Evolutionary conservation across 2,329 filamentous ascomycete genomes (phyloP), one percentile per base, ranked within the genome.

Genomic region (Colletotrichum lindemuthianum): DNA sequence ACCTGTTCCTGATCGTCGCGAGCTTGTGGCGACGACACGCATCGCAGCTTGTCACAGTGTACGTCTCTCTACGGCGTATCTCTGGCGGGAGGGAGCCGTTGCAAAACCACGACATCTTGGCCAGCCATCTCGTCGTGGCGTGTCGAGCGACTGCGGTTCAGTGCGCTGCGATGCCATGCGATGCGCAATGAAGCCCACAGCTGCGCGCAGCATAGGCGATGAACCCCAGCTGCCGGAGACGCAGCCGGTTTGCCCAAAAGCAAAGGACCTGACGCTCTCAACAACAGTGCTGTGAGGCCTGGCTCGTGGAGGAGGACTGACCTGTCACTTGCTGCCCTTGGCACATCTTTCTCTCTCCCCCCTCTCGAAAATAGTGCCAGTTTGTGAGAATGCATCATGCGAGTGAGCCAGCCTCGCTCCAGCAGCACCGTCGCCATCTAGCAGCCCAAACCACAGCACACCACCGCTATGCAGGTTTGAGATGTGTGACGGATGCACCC

Each of bases 241-340:
- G 40, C 58, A 65, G 63, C 63, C 63, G 63, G 63, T 63, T 65
- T 63, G 59, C 63, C 49, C 37, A 33, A 39, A 52, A 37, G 45
- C 12, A 45, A 45, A 11, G 13, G n/a, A 39, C 43, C 59, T 44
- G 37, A 24, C 41, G 16, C 55, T 15, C 24, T 24, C 24, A 24
- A 24, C 24, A 24, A 24, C 24, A 24, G 24, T 24, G 24, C 24
- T 24, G 24, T 24, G 24, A 49, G 36, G 41, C 44, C 45, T 44
- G n/a, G 40, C 15, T 32, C 33, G n/a, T 13, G 4, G 15, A 15
- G 34, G 10, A 45, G 49, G 59, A 33, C 34, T 33, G 56, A 60
- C 55, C 55, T 59, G 56, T 59, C 60, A 54, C 41, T 44, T 63
- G n/a, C 53, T 49, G 43, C 39, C 11, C 55, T 13, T 11, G 47